A percentile compares a stretch with the other conserved stretches of the same genome.
phyloP scores from a whole-genome alignment of 768 basidiomycete genomes.

The Daedaleopsis sinensis region DNA sequence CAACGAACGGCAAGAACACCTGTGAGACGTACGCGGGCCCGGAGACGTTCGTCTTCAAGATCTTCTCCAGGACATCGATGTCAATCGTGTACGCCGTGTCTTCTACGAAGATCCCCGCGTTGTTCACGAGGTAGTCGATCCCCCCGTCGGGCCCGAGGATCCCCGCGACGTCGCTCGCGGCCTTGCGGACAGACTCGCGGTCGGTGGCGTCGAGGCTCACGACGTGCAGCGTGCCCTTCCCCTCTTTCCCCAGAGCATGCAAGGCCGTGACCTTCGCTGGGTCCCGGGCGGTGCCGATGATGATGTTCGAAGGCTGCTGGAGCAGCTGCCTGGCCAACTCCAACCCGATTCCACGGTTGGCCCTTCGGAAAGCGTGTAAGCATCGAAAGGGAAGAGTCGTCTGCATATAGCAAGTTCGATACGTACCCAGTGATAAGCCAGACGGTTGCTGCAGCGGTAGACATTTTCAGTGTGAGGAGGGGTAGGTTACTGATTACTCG shows the following conservation, averaged over 20 bases:
- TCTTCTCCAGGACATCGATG: neutral
- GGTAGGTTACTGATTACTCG: no score
- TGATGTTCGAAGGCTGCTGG: slow-evolving; percentile 20
- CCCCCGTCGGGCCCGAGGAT: slow-evolving; percentile 32
- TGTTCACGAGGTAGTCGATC: slow-evolving; percentile 44
- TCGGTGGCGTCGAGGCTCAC: slow-evolving; percentile 35
- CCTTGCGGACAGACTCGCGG: slow-evolving; percentile 29
- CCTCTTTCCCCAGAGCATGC: slow-evolving; percentile 22
- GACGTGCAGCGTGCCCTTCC: slow-evolving; percentile 36
- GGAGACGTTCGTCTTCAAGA: slow-evolving; percentile 30
- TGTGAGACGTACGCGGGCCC: slow-evolving; percentile 40
- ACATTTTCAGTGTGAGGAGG: no score
- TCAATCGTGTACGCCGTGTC: neutral
- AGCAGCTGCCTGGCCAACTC: slow-evolving; percentile 31
- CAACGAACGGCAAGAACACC: slow-evolving; percentile 35
- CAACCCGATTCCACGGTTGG: slow-evolving; percentile 35
- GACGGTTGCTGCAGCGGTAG: neutral
- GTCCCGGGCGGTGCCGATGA: slow-evolving; percentile 36
- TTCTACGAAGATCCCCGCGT: slow-evolving; percentile 35
- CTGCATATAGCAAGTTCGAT: no score
- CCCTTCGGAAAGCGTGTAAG: slow-evolving; percentile 15
- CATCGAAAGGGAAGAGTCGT: neutral
- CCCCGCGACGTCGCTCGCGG: slow-evolving; percentile 24
- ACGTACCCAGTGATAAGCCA: slow-evolving; percentile 31
- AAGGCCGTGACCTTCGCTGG: slow-evolving; percentile 26